A percentile compares a stretch with the other conserved stretches of the same genome.
Conservation (phyloP, 495 filamentous ascomycete species). For the Copromyces sp. region DNA sequence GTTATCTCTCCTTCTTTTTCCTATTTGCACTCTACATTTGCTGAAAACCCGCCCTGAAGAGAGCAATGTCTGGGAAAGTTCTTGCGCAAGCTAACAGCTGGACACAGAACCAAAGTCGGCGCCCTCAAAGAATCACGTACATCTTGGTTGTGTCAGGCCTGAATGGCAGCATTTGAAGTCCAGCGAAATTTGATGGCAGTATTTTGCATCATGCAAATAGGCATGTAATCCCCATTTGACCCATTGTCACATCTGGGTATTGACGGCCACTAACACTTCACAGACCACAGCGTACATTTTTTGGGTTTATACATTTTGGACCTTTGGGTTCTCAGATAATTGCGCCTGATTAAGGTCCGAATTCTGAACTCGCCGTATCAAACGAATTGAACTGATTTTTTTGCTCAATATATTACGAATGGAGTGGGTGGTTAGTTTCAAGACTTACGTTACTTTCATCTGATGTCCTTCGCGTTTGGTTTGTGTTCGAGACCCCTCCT, state of each 20-base stretch:
- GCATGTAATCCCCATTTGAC: background rate
- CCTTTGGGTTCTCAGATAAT: background rate
- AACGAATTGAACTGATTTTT: background rate
- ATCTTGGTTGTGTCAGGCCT: background rate
- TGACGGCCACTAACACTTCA: background rate
- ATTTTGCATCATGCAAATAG: background rate
- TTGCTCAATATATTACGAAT: too few relatives aligned
- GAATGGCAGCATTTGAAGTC: background rate
- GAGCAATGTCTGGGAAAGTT: background rate
- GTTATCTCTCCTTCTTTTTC: background rate
- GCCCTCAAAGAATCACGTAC: background rate
- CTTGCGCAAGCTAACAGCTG: background rate
- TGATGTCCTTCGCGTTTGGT: background rate
- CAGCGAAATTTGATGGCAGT: background rate
- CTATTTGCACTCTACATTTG: background rate
- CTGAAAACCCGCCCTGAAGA: background rate
- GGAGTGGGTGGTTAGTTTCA: too few relatives aligned
- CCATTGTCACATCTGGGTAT: background rate
- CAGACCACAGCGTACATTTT: background rate
- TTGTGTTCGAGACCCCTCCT: background rate
- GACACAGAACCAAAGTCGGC: background rate
- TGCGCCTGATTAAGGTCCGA: background rate
- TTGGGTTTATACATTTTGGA: background rate
- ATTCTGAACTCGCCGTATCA: background rate
- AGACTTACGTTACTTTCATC: background rate